Evolutionary conservation across 495 filamentous ascomycete genomes (phyloP).

Genomic region (Aspergillus sclerotiicarbonarius): DNA sequence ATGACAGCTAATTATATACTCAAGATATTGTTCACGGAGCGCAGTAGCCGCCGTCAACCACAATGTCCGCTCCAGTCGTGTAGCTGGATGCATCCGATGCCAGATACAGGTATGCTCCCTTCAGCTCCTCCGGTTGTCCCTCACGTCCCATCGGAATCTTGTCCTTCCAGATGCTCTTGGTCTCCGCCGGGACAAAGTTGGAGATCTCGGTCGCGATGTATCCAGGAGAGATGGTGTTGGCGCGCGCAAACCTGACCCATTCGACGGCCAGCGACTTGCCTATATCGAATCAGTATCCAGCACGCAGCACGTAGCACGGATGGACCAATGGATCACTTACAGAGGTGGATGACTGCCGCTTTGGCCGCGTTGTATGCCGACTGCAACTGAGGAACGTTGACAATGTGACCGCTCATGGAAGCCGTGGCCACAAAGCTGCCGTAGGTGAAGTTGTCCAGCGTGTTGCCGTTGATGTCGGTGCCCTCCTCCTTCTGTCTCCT

Average conservation of each 20-base stretch:
- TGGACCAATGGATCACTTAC: slow-evolving; percentile 45
- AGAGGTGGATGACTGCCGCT: slow-evolving; percentile 80
- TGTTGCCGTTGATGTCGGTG: slow-evolving; percentile 62
- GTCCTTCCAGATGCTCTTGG: slow-evolving; percentile 70
- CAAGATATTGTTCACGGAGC: slow-evolving; percentile 23
- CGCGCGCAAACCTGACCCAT: slow-evolving; percentile 82
- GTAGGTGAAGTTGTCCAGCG: slow-evolving; percentile 61
- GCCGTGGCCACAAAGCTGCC: slow-evolving; percentile 79
- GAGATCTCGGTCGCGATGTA: slow-evolving; percentile 87
- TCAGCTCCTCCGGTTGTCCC: slow-evolving; percentile 65
- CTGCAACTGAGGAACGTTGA: slow-evolving; percentile 85
- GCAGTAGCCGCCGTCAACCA: slow-evolving; percentile 64
- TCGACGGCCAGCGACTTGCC: slow-evolving; percentile 78
- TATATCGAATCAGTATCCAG: slow-evolving; percentile 17
- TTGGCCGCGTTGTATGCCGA: slow-evolving; percentile 87
- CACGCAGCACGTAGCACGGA: too few species aligned
- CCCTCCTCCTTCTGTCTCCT: slow-evolving; percentile 62
- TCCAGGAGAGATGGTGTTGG: slow-evolving; percentile 80
- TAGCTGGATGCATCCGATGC: slow-evolving; percentile 81
- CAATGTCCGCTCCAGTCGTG: slow-evolving; percentile 74
- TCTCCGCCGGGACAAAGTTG: slow-evolving; percentile 65
- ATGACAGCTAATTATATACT: background rate
- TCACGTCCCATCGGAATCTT: slow-evolving; percentile 78
- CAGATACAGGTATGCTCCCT: slow-evolving; percentile 86
- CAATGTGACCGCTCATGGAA: slow-evolving; percentile 82